phyloP scores from a whole-genome alignment of 768 basidiomycete species.

The Mycena kentingensis region DNA sequence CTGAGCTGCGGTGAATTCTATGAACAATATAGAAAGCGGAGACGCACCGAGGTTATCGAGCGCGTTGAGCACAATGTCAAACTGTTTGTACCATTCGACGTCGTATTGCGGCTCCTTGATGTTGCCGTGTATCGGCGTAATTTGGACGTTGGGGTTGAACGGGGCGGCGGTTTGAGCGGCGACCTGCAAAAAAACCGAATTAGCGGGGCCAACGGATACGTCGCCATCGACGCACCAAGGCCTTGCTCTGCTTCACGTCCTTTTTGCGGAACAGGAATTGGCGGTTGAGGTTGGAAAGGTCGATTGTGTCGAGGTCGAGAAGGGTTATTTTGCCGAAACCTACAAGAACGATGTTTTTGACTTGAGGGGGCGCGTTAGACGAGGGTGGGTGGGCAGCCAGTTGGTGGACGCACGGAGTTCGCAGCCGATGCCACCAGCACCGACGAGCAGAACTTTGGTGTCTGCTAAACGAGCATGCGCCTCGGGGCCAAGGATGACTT shows the following conservation, averaged over 20 bases:
- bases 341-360: constrained; percentile 93
- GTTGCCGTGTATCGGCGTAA: constrained; percentile 90
- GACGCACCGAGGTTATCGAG: constrained; percentile 89
- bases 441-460: constrained; percentile 83
- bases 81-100: constrained; percentile 85
- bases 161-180: constrained; percentile 80
- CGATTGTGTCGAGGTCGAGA: constrained; percentile 96
- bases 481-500: constrained; percentile 79
- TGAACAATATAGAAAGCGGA: not conserved
- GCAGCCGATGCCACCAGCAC: constrained; percentile 96
- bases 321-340: constrained; percentile 93
- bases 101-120: constrained; percentile 93
- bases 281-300: constrained; percentile 94
- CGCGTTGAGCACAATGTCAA: constrained; percentile 93
- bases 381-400: not conserved
- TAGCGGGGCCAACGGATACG: not conserved
- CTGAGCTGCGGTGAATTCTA: constrained; percentile 42
- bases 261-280: constrained; percentile 97
- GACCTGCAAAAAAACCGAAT: constrained; percentile 46
- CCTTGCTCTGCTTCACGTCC: constrained; percentile 96
- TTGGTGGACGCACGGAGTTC: constrained; percentile 70
- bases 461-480: constrained; percentile 59
- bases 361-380: constrained; percentile 41
- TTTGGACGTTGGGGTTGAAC: constrained; percentile 87
- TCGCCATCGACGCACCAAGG: constrained; percentile 56